Evolutionary conservation across 192 early-diverging fungal genomes (phyloP).

Genomic region (Helicostylum pulchrum): DNA sequence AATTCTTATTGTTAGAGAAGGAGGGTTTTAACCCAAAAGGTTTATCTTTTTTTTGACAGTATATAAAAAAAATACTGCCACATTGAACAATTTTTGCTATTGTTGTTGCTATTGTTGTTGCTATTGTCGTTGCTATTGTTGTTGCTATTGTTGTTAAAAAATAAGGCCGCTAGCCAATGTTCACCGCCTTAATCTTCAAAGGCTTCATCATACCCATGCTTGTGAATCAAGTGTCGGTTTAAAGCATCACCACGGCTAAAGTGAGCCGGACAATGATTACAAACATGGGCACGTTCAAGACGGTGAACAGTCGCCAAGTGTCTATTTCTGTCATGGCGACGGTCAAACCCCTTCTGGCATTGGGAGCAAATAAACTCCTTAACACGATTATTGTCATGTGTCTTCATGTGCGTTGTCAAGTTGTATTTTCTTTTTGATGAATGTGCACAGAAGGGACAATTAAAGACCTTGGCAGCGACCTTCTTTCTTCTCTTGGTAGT

Average conservation of each 20-base stretch:
- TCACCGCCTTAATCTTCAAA: too few species aligned
- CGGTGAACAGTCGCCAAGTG: conserved; percentile 65
- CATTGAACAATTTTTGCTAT: too few species aligned
- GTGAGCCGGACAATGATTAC: conserved; percentile 49
- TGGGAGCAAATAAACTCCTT: conserved; percentile 57
- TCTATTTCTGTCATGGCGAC: conserved; percentile 73
- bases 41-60: too few species aligned
- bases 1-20: too few species aligned
- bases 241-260: conserved; percentile 71
- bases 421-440: conserved; percentile 59
- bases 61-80: too few species aligned
- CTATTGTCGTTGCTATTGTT: too few species aligned
- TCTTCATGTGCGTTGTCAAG: conserved; percentile 71
- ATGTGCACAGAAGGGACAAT: neutral
- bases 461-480: neutral
- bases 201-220: neutral
- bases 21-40: too few species aligned
- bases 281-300: conserved; percentile 55
- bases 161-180: too few species aligned
- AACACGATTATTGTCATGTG: conserved; percentile 59
- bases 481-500: neutral
- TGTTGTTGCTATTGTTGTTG: too few species aligned
- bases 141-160: too few species aligned
- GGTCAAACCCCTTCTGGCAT: conserved; percentile 67
- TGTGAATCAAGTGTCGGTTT: conserved; percentile 44